Base-by-base conservation (phyloP, 495 filamentous ascomycete genomes). In the Lophiotrema nucula region DNA sequence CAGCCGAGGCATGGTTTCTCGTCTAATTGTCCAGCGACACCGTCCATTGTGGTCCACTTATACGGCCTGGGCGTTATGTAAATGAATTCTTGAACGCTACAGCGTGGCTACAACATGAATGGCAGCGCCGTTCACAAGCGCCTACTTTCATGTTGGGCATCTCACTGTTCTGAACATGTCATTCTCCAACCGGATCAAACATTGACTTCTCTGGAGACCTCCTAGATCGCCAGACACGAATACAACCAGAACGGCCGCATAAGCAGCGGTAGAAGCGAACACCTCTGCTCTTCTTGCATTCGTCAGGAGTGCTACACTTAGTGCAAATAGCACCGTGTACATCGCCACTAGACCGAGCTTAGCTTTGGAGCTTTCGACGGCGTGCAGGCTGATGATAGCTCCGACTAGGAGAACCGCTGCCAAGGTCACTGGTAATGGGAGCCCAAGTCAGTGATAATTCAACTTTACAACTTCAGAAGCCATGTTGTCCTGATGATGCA, bases 211-310 rank as follows among this genome's bases (percentile, higher is more conserved):
- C 8, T 22, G 42, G 6, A 22, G 43, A 4, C 38, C 38, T 1
- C 47, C 56, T 16, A 51, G 28, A 26, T 56, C 55, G 21, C 57
- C 57, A 21, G 35, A 53, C 1, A 60, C 43, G 39, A 60, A 47
- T 21, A 60, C 42, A 3, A 53, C 57, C 26, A 60, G 23, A 1
- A 60, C 48, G 19, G 49, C 57, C 2, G 47, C 48, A 43, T 53
- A 60, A 3, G 57, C 48, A 4, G 57, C 48, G 11, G 57, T 60
- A 22, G 57, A 33, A 25, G 57, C 41, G 23, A 53, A 60, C 16
- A 53, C 48, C 22, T 60, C 57, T 16, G 25, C 48, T 18, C 57
- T 53, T 23, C 33, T 31, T 23, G 57, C 49, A 18, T 39, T 53
- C 13, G 57, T 53, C 43, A 60, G 47, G 11, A 53, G 23, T 1